Evolutionary conservation across 2,329 filamentous ascomycete genomes (phyloP).

Genomic region (Pestalotiopsis sp.): DNA sequence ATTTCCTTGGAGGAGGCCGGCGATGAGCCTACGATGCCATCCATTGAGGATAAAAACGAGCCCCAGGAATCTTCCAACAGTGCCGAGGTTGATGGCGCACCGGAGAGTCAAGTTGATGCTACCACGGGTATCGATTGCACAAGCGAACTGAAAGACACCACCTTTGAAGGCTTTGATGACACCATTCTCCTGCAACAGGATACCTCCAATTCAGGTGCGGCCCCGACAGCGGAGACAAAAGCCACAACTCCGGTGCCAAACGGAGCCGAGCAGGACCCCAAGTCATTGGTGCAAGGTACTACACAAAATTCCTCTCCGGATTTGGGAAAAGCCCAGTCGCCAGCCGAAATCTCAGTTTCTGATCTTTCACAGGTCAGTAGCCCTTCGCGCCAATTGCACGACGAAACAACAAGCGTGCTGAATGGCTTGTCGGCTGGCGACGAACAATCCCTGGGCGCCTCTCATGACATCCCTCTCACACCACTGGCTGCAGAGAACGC

Average conservation of each 20-base stretch:
- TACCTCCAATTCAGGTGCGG: not conserved
- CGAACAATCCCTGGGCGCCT: constrained; percentile 9
- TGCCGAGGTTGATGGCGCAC: not conserved
- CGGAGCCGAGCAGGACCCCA: not conserved
- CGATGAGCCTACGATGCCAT: constrained; percentile 6
- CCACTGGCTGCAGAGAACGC: not conserved
- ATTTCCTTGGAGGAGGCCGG: constrained; percentile 17
- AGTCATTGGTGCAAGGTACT: constrained; percentile 5
- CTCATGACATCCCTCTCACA: constrained; percentile 16
- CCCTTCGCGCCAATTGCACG: constrained; percentile 31
- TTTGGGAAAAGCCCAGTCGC: constrained; percentile 22
- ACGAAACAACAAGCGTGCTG: constrained; percentile 26
- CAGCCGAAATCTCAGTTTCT: constrained; percentile 23
- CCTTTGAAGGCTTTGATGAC: constrained; percentile 15
- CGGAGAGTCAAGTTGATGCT: no score
- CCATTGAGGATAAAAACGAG: constrained; percentile 3
- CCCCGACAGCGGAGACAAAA: not conserved
- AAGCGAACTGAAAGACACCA: not conserved
- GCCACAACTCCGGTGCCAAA: not conserved
- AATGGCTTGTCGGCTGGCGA: constrained; percentile 16
- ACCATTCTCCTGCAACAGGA: not conserved
- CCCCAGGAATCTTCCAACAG: not conserved
- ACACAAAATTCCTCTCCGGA: constrained; percentile 21
- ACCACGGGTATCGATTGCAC: not conserved
- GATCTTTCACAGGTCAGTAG: constrained; percentile 31